Evolutionary conservation across 208 protist species (phyloP).

Genomic region (Willaertia magna): DNA sequence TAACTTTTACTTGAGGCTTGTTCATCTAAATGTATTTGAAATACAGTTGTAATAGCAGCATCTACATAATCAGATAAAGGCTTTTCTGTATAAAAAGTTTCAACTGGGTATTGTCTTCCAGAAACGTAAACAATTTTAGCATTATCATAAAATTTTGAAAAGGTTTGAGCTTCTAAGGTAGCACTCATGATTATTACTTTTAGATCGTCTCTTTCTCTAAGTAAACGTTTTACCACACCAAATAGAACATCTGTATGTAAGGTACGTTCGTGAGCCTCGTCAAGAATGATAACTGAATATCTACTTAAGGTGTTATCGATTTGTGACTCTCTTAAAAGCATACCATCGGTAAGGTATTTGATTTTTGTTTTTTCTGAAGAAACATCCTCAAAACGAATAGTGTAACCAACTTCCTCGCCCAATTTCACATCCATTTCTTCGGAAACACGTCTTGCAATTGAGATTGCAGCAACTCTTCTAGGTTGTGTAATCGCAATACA

Average conservation of each 20-base stretch:
- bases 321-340: constrained; percentile 87
- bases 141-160: constrained; percentile 81
- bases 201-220: constrained; percentile 43
- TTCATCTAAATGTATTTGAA: constrained; percentile 70
- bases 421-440: constrained; percentile 62
- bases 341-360: constrained; percentile 91
- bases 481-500: constrained; percentile 80
- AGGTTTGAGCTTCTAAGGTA: constrained; percentile 84
- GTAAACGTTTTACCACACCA: constrained; percentile 69
- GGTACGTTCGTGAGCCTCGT: constrained; percentile 98
- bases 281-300: constrained; percentile 97
- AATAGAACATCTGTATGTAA: constrained; percentile 84
- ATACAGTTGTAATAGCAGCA: constrained; percentile 55
- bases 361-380: constrained; percentile 57
- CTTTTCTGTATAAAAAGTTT: constrained; percentile 28
- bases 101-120: constrained; percentile 71
- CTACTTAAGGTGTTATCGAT: constrained; percentile 62
- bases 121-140: constrained; percentile 72
- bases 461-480: constrained; percentile 85
- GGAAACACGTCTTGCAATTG: constrained; percentile 77
- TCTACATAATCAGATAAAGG: constrained; percentile 59
- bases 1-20: constrained; percentile 20
- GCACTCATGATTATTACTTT: constrained; percentile 91
- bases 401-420: constrained; percentile 72
- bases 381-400: constrained; percentile 82